Percentiles rank a stretch among this genome's conserved stretches.
phyloP scores from a whole-genome alignment of 2,329 filamentous ascomycete genomes.

The Didymella keratinophila region DNA sequence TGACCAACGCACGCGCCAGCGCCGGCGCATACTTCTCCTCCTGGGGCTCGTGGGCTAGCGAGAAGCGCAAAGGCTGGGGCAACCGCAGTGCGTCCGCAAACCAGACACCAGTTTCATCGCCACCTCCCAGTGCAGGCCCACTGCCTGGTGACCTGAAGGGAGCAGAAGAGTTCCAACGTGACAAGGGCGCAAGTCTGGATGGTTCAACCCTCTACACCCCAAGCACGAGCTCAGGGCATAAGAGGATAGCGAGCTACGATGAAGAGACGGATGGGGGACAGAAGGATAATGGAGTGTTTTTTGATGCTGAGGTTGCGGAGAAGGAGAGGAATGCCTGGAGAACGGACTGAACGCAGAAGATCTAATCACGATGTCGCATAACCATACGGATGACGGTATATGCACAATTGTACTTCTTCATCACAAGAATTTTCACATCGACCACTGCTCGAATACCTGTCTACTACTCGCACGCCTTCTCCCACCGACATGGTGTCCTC shows the following conservation, averaged over 20 bases:
- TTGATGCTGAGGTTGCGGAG: constrained; percentile 17
- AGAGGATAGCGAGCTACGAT: constrained; percentile 16
- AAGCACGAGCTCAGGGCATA: constrained; percentile 3
- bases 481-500: too few relatives aligned
- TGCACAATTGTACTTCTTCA: too few relatives aligned
- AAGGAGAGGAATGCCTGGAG: constrained; percentile 18
- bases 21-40: constrained; percentile 70
- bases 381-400: too few relatives aligned
- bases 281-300: constrained; percentile 9
- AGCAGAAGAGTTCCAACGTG: constrained; percentile 38
- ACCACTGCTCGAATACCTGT: too few relatives aligned
- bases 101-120: constrained; percentile 33
- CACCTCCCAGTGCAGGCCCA: constrained; percentile 28
- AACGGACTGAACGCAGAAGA: not conserved
- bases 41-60: constrained; percentile 72
- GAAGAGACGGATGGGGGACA: constrained; percentile 17
- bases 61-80: constrained; percentile 67
- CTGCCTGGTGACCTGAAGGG: constrained; percentile 36
- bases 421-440: too few relatives aligned
- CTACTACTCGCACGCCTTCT: too few relatives aligned
- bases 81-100: constrained; percentile 22
- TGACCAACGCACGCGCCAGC: constrained; percentile 52
- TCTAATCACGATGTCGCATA: not conserved
- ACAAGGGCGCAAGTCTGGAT: constrained; percentile 27
- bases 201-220: constrained; percentile 12